phyloP scores from a whole-genome alignment of 2,329 filamentous ascomycete genomes.

The Apiospora saccharicola region DNA sequence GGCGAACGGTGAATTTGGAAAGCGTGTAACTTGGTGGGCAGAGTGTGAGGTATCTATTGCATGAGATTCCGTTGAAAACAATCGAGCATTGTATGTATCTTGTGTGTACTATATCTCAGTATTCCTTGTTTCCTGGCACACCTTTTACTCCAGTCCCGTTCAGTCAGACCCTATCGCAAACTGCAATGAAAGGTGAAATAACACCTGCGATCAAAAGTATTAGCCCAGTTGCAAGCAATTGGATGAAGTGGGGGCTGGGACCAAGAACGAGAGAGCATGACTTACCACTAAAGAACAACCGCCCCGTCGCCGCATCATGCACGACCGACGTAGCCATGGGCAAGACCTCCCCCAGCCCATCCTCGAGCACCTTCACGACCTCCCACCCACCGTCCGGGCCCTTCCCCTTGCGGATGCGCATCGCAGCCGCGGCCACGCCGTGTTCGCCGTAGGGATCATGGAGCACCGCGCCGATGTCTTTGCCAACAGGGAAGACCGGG shows the following conservation, averaged over 20 bases:
- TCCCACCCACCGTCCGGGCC: conserved; percentile 28
- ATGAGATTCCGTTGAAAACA: no score
- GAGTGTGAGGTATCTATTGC: no score
- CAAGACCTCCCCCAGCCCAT: conserved; percentile 36
- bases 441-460: conserved; percentile 33
- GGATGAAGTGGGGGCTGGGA: background rate
- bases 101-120: no score
- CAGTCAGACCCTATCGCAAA: conserved; percentile 32
- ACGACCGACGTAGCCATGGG: conserved; percentile 37
- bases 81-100: no score
- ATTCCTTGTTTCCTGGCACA: background rate
- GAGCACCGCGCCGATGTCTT: conserved; percentile 29
- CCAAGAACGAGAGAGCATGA: background rate
- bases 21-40: no score
- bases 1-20: no score
- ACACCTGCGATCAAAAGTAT: conserved; percentile 28
- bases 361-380: conserved; percentile 40
- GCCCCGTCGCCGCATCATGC: conserved; percentile 40
- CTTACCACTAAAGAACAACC: conserved; percentile 38
- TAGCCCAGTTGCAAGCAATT: no score
- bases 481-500: conserved; percentile 34
- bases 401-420: conserved; percentile 36
- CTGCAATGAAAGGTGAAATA: conserved; percentile 34
- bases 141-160: background rate
- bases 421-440: conserved; percentile 29